Base-by-base conservation (phyloP, 1,284 basidiomycete species). In the Phylloporus gajari region DNA sequence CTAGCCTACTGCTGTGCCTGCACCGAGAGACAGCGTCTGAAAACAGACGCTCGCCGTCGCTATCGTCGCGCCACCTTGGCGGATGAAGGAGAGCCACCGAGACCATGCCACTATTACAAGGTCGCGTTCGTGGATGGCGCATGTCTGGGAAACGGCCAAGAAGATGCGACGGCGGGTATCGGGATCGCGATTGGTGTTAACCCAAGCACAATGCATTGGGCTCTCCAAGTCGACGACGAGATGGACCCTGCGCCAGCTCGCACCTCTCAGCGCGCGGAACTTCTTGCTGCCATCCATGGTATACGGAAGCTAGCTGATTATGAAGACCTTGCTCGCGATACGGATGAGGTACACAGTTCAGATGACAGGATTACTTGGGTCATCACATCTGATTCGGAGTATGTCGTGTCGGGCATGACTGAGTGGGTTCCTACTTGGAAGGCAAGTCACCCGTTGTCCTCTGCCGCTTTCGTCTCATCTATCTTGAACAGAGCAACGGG, bases 331-430 rank as follows among this genome's bases (percentile, higher is more conserved):
- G 19, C 3, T 46, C 44, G 44, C 44, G 44, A 56, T 56, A 27
- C 27, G 3, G 23, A 9, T n/a, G 53, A 56, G 27, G 27, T 8
- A 27, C 53, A 27, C 53, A 56, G 53, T 56, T 56, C 67, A 19
- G 56, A 58, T 5, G 19, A 25, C 15, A 68, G 64, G 65, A 40
- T 59, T 3, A 69, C 70, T 9, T 77, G 71, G 70, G 73, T 79
- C 61, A 74, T 85, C 70, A 79, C 78, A 25, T 78, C 81, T 9
- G 83, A 85, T 72, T 84, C 82, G 5, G 81, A 85, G 71, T 84
- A 84, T 67, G 82, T 84, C 32, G 80, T 83, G 25, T 75, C 75
- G 63, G 85, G 83, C 3, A 82, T 84, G 68, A 81, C 83, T 5
- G 80, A 84, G 48, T 76, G 72, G 75, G 68, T 72, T 48, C 75